Evolutionary conservation across 495 filamentous ascomycete genomes (phyloP).

Genomic region (Aspergillus baeticus): DNA sequence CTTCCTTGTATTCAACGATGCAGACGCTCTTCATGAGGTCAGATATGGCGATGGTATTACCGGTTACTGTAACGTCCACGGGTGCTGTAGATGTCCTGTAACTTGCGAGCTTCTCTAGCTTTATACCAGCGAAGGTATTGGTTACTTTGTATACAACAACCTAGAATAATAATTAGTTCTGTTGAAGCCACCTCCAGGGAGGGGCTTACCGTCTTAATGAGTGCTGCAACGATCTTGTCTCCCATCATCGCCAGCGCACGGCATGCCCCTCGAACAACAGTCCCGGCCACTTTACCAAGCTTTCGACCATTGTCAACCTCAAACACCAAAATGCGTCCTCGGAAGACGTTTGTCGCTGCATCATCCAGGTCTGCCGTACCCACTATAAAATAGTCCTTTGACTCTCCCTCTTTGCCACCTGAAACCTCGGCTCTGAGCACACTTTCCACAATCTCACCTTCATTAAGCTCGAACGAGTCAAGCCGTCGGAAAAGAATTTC

Average conservation of each 20-base stretch:
- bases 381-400: slow-evolving; percentile 77
- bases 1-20: slow-evolving; percentile 63
- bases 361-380: slow-evolving; percentile 80
- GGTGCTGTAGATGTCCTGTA: slow-evolving; percentile 85
- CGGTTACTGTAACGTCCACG: slow-evolving; percentile 72
- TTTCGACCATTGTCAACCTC: slow-evolving; percentile 73
- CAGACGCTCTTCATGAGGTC: slow-evolving; percentile 94
- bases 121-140: slow-evolving; percentile 44
- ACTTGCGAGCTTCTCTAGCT: slow-evolving; percentile 64
- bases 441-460: slow-evolving; percentile 79
- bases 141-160: slow-evolving; percentile 60
- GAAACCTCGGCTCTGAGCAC: slow-evolving; percentile 77
- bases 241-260: slow-evolving; percentile 71
- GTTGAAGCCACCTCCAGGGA: neutral
- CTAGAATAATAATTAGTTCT: slow-evolving; percentile 25
- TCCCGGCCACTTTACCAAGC: slow-evolving; percentile 63
- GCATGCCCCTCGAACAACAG: slow-evolving; percentile 71
- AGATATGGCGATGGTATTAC: slow-evolving; percentile 72
- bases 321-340: slow-evolving; percentile 80
- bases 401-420: slow-evolving; percentile 53
- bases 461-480: slow-evolving; percentile 50
- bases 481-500: slow-evolving; percentile 56
- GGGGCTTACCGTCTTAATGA: slow-evolving; percentile 75
- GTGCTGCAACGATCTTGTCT: slow-evolving; percentile 77
- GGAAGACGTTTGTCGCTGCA: slow-evolving; percentile 46